Evolutionary conservation across 495 filamentous ascomycete species (phyloP).

Genomic region (Letharia columbiana): DNA sequence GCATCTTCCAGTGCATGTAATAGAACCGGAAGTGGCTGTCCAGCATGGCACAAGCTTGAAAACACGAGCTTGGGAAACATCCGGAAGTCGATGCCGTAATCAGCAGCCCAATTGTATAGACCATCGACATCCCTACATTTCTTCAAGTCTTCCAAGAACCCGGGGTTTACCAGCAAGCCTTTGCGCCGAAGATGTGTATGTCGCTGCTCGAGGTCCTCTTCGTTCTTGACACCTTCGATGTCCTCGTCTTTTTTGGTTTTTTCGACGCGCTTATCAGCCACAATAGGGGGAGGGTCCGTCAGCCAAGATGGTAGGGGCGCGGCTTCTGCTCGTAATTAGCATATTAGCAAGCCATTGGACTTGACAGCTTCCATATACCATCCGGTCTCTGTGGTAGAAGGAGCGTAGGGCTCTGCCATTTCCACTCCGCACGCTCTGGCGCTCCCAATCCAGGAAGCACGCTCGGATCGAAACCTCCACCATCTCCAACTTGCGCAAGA

Average conservation of each 20-base stretch:
- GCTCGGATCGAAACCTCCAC: slow-evolving; percentile 25
- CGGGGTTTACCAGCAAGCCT: neutral
- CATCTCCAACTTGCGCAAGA: slow-evolving; percentile 32
- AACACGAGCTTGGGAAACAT: slow-evolving; percentile 38
- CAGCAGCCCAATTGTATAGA: slow-evolving; percentile 2
- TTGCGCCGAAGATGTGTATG: neutral
- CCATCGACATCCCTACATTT: slow-evolving; percentile 12
- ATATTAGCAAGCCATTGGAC: neutral
- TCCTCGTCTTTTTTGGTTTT: neutral
- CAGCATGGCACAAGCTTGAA: slow-evolving; percentile 29
- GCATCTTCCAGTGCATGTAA: slow-evolving; percentile 39
- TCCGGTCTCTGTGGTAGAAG: neutral
- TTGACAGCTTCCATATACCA: neutral
- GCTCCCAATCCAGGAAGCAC: slow-evolving; percentile 24
- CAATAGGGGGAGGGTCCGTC: neutral
- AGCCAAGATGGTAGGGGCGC: slow-evolving; percentile 19
- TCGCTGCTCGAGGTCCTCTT: neutral
- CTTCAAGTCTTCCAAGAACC: slow-evolving; percentile 7
- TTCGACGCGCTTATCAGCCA: neutral
- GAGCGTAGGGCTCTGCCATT: slow-evolving; percentile 17
- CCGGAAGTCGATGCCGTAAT: neutral
- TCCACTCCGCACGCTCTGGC: slow-evolving; percentile 18
- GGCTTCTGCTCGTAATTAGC: slow-evolving; percentile 3
- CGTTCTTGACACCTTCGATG: neutral
- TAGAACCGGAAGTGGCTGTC: slow-evolving; percentile 24